Evolutionary conservation across 371 early-diverging fungal genomes (phyloP), one percentile per base, ranked within the genome.

Genomic region (Rhizopus delemar): DNA sequence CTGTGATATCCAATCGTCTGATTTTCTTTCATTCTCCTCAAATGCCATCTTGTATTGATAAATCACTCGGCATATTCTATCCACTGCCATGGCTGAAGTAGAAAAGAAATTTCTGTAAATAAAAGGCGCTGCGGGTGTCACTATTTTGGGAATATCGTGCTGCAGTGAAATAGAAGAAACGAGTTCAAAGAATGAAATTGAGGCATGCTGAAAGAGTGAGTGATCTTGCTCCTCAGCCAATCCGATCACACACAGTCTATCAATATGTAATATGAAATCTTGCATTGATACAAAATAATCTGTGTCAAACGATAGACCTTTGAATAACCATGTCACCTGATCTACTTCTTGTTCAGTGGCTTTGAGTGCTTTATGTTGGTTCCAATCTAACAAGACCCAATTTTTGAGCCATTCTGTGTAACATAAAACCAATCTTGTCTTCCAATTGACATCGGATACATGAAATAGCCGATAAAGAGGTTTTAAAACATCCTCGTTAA

Each of bases 21-120:
- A 48, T 4, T 63, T 53, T 3, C 49, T 43, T 13, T 83, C 78
- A 29, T 68, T 73, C 7, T 66, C 61, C 51, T 77, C 71, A 59
- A 78, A 76, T 0, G 78, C 76, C 9, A 51, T n/a, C 38, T 80
- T 72, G 46, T 77, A 79, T 57, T 74, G 74, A 41, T 69, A 62
- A 8, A 86, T 62, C 34, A 85, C 72, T n/a, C 81, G 80, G 54
- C 87, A 86, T 8, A 84, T 75, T 51, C 87, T 62, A 13, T 79
- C 74, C 3, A 81, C 53, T 3, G 85, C 69, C 82, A 83, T 81
- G 12, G 78, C 82, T 9, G 70, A 70, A 8, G 67, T 57, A 0
- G 85, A 77, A 49, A 84, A 75, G 60, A 84, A 85, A 32, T 57
- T 64, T 7, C 81, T 82, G 50, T 81, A 74, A 0, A 85, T 77